phyloP scores from a whole-genome alignment of 2,329 filamentous ascomycete species.

The Stachybotrys echinatus region DNA sequence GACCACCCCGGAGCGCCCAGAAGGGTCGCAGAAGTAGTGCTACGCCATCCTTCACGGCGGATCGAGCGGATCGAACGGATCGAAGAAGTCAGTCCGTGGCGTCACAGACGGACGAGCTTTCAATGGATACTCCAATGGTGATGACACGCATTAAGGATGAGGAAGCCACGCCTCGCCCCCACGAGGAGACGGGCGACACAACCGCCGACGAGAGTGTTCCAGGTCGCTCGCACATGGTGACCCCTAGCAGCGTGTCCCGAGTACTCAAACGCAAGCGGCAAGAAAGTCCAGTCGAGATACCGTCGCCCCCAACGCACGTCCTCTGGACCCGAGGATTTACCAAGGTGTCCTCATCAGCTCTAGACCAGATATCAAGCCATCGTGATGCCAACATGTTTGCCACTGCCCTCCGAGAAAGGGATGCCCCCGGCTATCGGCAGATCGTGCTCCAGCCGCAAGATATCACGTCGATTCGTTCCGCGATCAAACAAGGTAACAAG shows the following conservation, averaged over 20 bases:
- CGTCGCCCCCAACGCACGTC: constrained; percentile 60
- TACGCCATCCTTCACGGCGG: constrained; percentile 27
- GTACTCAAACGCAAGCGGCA: constrained; percentile 53
- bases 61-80: no score
- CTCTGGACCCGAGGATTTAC: constrained; percentile 72
- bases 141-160: constrained; percentile 53
- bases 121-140: constrained; percentile 34
- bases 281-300: constrained; percentile 39
- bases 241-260: constrained; percentile 30
- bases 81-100: constrained; percentile 40
- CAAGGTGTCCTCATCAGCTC: constrained; percentile 64
- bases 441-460: constrained; percentile 72
- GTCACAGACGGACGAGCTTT: constrained; percentile 42
- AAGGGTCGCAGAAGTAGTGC: constrained; percentile 26
- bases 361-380: constrained; percentile 73
- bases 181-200: constrained; percentile 51
- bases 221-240: constrained; percentile 29
- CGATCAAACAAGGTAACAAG: constrained; percentile 68
- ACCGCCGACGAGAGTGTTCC: constrained; percentile 48
- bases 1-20: constrained; percentile 29
- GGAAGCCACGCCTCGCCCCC: constrained; percentile 46
- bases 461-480: constrained; percentile 70
- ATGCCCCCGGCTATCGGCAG: constrained; percentile 70
- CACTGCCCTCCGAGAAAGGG: constrained; percentile 66
- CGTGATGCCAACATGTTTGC: constrained; percentile 77